These are phyloP conservation scores for Incumbomyces lentus DNA, from an alignment of 2,329 filamentous ascomycete species.

Conservation along the genomic window DNA sequence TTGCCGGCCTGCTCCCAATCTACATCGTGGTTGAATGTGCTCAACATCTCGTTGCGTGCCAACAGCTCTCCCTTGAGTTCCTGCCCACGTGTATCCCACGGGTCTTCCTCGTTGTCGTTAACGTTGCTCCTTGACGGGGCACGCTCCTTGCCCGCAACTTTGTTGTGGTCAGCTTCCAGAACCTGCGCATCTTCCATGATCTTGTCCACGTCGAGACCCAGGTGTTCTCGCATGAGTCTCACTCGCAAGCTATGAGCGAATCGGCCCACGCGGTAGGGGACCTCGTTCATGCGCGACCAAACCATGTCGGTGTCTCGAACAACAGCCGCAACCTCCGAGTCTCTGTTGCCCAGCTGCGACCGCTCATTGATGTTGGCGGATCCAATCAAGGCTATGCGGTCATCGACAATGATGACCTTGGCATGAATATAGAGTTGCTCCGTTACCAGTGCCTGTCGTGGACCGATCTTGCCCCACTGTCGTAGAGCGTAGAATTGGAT, in stretches of 20 bases:
- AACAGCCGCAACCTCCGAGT: slow-evolving; percentile 83
- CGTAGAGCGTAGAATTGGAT: slow-evolving; percentile 90
- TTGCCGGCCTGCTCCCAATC: slow-evolving; percentile 51
- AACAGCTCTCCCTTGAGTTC: slow-evolving; percentile 43
- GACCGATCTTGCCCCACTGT: slow-evolving; percentile 83
- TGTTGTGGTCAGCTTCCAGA: slow-evolving; percentile 52
- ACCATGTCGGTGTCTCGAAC: slow-evolving; percentile 91
- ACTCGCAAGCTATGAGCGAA: slow-evolving; percentile 90
- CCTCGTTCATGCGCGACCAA: slow-evolving; percentile 79
- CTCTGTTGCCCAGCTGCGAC: slow-evolving; percentile 82
- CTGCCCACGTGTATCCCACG: slow-evolving; percentile 14
- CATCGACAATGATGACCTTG: slow-evolving; percentile 92
- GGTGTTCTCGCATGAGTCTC: slow-evolving; percentile 89
- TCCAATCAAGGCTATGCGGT: slow-evolving; percentile 84
- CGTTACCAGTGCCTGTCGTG: slow-evolving; percentile 71
- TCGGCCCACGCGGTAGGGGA: slow-evolving; percentile 78
- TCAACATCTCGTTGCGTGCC: slow-evolving; percentile 44
- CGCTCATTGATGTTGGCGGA: slow-evolving; percentile 98
- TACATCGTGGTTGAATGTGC: slow-evolving; percentile 68
- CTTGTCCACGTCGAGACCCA: slow-evolving; percentile 90
- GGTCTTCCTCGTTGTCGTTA: slow-evolving; percentile 12
- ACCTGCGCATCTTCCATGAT: slow-evolving; percentile 69
- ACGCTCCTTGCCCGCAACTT: slow-evolving; percentile 16
- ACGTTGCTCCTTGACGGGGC: neutral
- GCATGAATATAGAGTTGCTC: slow-evolving; percentile 98